These are phyloP conservation scores for Apiotrichum mycotoxinovorans DNA, from an alignment of 1,284 basidiomycete genomes.

Conservation along the genomic window DNA sequence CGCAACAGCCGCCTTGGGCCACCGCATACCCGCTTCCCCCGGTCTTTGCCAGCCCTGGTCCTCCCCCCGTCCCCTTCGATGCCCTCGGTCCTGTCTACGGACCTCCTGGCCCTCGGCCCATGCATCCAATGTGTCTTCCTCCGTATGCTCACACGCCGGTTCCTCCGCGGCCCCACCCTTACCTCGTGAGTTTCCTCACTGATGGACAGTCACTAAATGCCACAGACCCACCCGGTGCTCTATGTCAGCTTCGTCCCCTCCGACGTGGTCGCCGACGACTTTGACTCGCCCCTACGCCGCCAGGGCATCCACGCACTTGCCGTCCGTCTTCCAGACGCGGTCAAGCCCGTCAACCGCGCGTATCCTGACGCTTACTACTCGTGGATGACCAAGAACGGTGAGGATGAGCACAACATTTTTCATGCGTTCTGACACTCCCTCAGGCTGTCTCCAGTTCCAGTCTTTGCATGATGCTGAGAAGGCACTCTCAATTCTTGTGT, in stretches of 20 bases:
- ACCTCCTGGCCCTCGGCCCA: not conserved
- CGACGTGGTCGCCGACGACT: slow-evolving; percentile 19
- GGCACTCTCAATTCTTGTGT: slow-evolving; percentile 74
- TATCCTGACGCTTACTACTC: slow-evolving; percentile 37
- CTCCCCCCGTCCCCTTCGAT: not conserved
- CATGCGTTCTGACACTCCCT: not conserved
- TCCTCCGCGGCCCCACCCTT: slow-evolving; percentile 16
- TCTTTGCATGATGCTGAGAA: slow-evolving; percentile 61
- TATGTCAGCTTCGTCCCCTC: slow-evolving; percentile 33
- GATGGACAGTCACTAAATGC: too few relatives aligned
- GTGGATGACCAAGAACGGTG: slow-evolving; percentile 40
- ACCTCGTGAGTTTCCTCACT: slow-evolving; percentile 4
- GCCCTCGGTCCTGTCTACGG: not conserved
- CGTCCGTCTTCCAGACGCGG: slow-evolving; percentile 24
- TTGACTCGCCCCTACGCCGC: slow-evolving; percentile 24
- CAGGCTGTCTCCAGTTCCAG: slow-evolving; percentile 6
- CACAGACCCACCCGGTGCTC: slow-evolving; percentile 15
- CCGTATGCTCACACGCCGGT: not conserved
- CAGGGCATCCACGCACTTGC: slow-evolving; percentile 25
- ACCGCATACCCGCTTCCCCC: slow-evolving; percentile 8
- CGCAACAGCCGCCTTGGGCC: not conserved
- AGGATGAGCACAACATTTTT: not conserved
- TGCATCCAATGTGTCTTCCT: not conserved
- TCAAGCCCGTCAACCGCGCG: slow-evolving; percentile 22
- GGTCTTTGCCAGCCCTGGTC: not conserved